These are phyloP conservation scores for Pseudocercospora fuligena DNA, from an alignment of 2,329 filamentous ascomycete species.

Conservation along the genomic window DNA sequence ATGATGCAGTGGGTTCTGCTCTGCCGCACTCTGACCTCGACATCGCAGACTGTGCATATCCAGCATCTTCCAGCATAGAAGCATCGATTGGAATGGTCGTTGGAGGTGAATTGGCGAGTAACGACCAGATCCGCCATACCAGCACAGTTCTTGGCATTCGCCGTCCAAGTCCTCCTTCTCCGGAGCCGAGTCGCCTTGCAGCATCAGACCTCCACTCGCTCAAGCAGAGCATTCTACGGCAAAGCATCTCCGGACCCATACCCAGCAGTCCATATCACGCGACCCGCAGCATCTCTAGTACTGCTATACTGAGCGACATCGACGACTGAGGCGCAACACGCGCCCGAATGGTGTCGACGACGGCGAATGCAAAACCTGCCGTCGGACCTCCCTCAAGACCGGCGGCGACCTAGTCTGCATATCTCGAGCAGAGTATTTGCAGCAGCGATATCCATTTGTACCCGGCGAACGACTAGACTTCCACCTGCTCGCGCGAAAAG, in stretches of 20 bases:
- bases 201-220: not conserved
- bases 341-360: slow-evolving; percentile 15
- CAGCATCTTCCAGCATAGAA: not conserved
- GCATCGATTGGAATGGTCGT: not conserved
- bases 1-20: slow-evolving; percentile 5
- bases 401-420: slow-evolving; percentile 11
- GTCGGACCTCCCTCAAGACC: slow-evolving; percentile 18
- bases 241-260: not conserved
- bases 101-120: not conserved
- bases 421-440: not conserved
- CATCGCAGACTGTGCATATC: not conserved
- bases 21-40: not conserved
- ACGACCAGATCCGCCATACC: not conserved
- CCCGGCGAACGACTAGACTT: not conserved
- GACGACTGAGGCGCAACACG: not conserved
- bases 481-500: not conserved
- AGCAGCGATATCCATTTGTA: not conserved
- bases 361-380: slow-evolving; percentile 22
- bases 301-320: not conserved
- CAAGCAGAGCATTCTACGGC: not conserved
- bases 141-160: not conserved
- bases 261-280: not conserved
- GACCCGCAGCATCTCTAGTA: not conserved
- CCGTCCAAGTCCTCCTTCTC: not conserved
- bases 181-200: slow-evolving; percentile 2